A percentile compares a stretch with the other conserved stretches of the same genome.
phyloP scores from a whole-genome alignment of 257 asterid genomes.

The Solanum pimpinellifolium region DNA sequence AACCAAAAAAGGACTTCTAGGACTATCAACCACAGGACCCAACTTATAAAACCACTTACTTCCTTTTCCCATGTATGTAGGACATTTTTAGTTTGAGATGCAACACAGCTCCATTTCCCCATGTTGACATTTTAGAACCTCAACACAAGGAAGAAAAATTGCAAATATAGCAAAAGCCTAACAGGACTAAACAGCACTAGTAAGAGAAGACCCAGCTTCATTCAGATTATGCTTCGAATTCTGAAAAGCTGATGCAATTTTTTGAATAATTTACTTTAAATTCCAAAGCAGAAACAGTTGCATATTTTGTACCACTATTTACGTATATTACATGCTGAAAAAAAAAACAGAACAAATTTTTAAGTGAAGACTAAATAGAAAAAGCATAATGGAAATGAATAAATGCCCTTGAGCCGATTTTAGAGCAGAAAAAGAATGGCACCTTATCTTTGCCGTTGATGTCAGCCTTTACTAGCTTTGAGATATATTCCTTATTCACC shows the following conservation, averaged over 20 bases:
- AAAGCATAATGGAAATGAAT: not conserved
- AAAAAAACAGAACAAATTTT: not conserved
- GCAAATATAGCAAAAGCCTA: not conserved
- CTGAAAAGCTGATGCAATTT: not conserved
- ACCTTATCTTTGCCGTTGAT: slow-evolving; percentile 96
- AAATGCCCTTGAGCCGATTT: not conserved
- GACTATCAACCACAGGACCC: not conserved
- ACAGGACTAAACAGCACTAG: not conserved
- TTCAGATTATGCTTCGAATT: not conserved
- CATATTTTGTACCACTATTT: not conserved
- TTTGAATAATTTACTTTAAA: not conserved
- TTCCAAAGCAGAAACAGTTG: not conserved
- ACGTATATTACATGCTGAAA: not conserved
- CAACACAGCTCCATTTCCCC: not conserved
- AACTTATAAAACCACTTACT: not conserved
- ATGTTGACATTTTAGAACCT: not conserved
- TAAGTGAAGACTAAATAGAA: not conserved
- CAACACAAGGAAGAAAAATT: not conserved
- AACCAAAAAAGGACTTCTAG: not conserved
- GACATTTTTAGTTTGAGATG: not conserved
- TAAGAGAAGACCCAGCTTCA: not conserved
- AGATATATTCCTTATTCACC: slow-evolving; percentile 70
- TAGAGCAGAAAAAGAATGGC: not conserved
- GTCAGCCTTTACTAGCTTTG: slow-evolving; percentile 94
- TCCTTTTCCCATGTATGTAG: not conserved